Evolutionary conservation across 106 monocot species (phyloP), one percentile per base, ranked within the genome.

Genomic region (Dioscorea alata): DNA sequence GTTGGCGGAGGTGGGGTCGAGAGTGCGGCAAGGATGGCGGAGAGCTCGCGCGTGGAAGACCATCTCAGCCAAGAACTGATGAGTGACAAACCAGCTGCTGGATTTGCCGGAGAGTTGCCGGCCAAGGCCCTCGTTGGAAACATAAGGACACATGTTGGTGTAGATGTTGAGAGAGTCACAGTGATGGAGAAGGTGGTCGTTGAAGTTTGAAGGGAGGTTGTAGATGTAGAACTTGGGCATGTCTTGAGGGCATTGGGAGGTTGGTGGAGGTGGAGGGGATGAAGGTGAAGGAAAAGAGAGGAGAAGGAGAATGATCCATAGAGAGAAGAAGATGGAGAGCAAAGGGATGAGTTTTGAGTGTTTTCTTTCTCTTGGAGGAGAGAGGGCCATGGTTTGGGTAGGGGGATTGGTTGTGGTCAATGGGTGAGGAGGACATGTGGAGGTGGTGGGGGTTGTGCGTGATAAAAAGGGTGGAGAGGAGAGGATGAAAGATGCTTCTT

Each of bases 71-170:
- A 81, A 33, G 81, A 84, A 84, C 76, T 84, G 84, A 61, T 84
- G 81, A 56, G 88, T 88, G 53, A 78, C 75, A 63, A 70, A 70
- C 84, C 88, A 84, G 14, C 62, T 65, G 54, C 17, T 13, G 3
- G 65, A 65, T 13, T 23, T 32, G 31, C 31, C 16, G 48, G 7
- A 34, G 57, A 78, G 32, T 34, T 59, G 77, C 8, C 66, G 84
- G 70, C 88, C 88, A 67, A 88, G 88, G 60, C 88, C 88, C 24
- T 81, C 58, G 81, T 81, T 60, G 56, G 81, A 42, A 22, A 88
- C 70, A 34, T 88, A 78, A 32, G 88, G 88, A 74, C 88, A 88
- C 84, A 84, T 81, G 78, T 84, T 70, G 53, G 79, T 71, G 88
- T 67, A 84, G 22, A 71, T 25, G 73, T 63, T 81, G 67, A 84